These are phyloP conservation scores for Amanita exitialis DNA, from an alignment of 768 basidiomycete genomes.

Conservation along the genomic window DNA sequence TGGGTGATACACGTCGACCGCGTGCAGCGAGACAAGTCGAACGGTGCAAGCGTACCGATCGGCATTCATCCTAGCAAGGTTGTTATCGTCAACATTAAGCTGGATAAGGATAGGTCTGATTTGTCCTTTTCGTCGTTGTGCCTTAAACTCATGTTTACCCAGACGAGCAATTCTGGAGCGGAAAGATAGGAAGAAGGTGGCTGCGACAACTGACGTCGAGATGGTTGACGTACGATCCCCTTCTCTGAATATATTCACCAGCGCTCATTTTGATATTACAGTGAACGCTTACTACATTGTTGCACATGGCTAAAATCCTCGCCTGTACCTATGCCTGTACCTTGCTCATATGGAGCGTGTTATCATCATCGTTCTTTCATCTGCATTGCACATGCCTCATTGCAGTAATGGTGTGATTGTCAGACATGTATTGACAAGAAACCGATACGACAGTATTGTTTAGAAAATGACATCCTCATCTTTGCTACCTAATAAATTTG, in stretches of 20 bases:
- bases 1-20: slow-evolving; percentile 99
- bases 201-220: slow-evolving; percentile 54
- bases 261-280: slow-evolving; percentile 14
- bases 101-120: slow-evolving; percentile 78
- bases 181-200: slow-evolving; percentile 67
- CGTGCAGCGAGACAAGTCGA: slow-evolving; percentile 95
- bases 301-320: slow-evolving; percentile 31
- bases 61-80: slow-evolving; percentile 97
- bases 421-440: background rate
- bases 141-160: background rate
- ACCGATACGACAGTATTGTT: slow-evolving; percentile 11
- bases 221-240: slow-evolving; percentile 62
- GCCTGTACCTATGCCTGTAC: slow-evolving; percentile 70
- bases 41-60: slow-evolving; percentile 88
- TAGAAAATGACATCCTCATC: slow-evolving; percentile 94
- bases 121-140: background rate
- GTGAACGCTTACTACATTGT: slow-evolving; percentile 21
- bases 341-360: slow-evolving; percentile 49
- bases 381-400: slow-evolving; percentile 2
- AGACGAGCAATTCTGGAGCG: slow-evolving; percentile 83
- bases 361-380: slow-evolving; percentile 6
- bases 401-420: background rate
- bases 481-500: slow-evolving; percentile 70
- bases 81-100: slow-evolving; percentile 86
- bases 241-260: background rate